Conservation (phyloP, 2,329 filamentous ascomycete species). For the Cryphonectria japonica region DNA sequence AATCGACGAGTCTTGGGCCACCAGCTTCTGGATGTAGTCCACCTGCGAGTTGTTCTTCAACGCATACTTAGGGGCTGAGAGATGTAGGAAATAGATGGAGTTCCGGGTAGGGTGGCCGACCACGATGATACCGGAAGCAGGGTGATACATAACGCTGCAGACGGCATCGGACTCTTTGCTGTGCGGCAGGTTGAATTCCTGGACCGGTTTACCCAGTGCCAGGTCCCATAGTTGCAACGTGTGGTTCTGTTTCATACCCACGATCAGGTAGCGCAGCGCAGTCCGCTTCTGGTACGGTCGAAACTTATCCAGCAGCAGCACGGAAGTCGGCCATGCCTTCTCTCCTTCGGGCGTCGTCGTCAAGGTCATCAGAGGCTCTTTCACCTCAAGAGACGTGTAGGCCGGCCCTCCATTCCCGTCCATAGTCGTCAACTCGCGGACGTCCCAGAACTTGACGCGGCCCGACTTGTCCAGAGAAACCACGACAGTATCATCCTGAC, state of each 20-base stretch:
- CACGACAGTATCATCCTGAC: constrained; percentile 92
- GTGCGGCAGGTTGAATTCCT: constrained; percentile 95
- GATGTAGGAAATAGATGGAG: constrained; percentile 94
- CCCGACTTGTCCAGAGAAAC: constrained; percentile 97
- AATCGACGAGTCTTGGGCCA: constrained; percentile 70
- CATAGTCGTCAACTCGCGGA: constrained; percentile 71
- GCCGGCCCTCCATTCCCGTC: constrained; percentile 58
- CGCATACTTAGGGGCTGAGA: constrained; percentile 92
- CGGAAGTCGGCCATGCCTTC: constrained; percentile 96
- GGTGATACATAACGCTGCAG: constrained; percentile 94
- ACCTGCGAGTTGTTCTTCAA: constrained; percentile 84
- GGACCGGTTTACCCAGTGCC: constrained; percentile 89
- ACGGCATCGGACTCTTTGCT: constrained; percentile 97
- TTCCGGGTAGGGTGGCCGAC: constrained; percentile 96
- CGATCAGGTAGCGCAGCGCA: constrained; percentile 91
- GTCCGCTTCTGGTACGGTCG: constrained; percentile 89
- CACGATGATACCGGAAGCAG: constrained; percentile 87
- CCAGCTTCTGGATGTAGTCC: constrained; percentile 79
- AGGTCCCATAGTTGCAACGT: constrained; percentile 98
- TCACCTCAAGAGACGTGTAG: constrained; percentile 72
- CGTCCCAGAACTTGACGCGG: constrained; percentile 97
- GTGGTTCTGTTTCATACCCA: constrained; percentile 99
- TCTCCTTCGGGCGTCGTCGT: constrained; percentile 85
- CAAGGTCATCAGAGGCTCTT: constrained; percentile 83
- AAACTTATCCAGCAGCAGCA: constrained; percentile 94